Base-by-base conservation (phyloP, 2,329 filamentous ascomycete species). In the Aspergillus sojae region DNA sequence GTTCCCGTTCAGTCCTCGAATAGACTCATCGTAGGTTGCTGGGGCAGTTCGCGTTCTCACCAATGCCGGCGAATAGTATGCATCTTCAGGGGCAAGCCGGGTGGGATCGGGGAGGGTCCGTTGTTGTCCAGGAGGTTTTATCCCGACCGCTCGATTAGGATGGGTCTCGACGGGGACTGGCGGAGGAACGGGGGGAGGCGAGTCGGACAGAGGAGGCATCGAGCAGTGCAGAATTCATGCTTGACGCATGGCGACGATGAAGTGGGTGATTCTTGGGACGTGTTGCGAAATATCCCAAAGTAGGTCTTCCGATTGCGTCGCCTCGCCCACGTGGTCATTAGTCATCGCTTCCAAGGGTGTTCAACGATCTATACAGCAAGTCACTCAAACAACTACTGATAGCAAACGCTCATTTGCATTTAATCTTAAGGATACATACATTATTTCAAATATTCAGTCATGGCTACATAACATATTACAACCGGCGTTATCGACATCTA, bases 51-150 rank as follows among this genome's bases (percentile, higher is more conserved):
- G 79, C 57, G 78, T 77, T 60, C 87, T 85, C 5, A 88, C 87
- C 43, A 89, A 86, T 2, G 89, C 88, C 19, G 84, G 77, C 16
- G 85, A 80, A 72, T 88, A 85, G 78, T 92, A 92, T 61, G 92
- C 93, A 86, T 96, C 93, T 80, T 94, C 91, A 19, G 93, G 93
- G 4, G 92, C 90, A 48, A 96, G 88, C 66, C 89, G 89, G 57
- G 85, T 89, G 34, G 89, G 88, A 70, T 89, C 86, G 59, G 83
- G 77, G 53, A 83, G 82, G 34, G 78, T 74, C 26, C 77, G 76
- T 50, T 75, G 72, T 34, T 72, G 71, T 23, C 73, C 70, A 64
- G 74, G 72, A 65, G 77, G 71, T 63, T 78, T 77, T 43, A 77
- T 67, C 45, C 72, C 74, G 36, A 73, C 71, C 56, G 72, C 72